Evolutionary conservation across 2,329 filamentous ascomycete genomes (phyloP), one percentile per base, ranked within the genome.

Genomic region (Monilinia polystroma): DNA sequence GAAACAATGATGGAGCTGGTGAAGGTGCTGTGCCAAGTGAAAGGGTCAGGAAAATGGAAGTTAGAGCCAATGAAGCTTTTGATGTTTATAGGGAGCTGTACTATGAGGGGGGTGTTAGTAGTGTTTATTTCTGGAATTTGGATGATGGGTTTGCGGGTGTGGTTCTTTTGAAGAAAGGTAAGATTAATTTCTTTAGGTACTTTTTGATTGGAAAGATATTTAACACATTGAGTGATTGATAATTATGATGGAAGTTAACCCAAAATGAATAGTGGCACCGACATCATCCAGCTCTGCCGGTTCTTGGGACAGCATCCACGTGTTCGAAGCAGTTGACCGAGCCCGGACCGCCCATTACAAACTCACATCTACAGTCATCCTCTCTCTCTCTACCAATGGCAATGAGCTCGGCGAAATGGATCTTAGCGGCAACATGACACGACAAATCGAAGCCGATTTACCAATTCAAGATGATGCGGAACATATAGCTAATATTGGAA

Each of bases 121-220:
- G 91, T 76, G 95, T 98, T 51, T 99, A 99, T 80, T 91, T 99
- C 70, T 99, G 95, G 95, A 95, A 97, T 77, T 81, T 98, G 77
- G 95, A 99, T 74, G 95, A 99, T 79, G 95, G 95, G 11, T 99
- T 99, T 77, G 95, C 95, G 0, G 95, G 95, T 0, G 95, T 97
- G 2, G 93, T 99, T 66, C 80, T 99, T 74, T 80, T 99, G 76
- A 99, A 99, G 85, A 99, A 99, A 81, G 87, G 91, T 91, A 80
- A 73, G 84, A 81, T 45, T 62, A 18, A 45, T 66, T 12, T 45
- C 20, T 56, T 55, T 65, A 29, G 41, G 35, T 64, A 23, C 20
- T 12, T 32, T 49, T n/a, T 53, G 1, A 11, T 26, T 16, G 29
- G 41, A 20, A 16, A 2, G 4, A 16, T 45, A 52, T 41, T 57